Base-by-base conservation (phyloP, 139 green algal genomes). In the Spirogloea muscicola region DNA sequence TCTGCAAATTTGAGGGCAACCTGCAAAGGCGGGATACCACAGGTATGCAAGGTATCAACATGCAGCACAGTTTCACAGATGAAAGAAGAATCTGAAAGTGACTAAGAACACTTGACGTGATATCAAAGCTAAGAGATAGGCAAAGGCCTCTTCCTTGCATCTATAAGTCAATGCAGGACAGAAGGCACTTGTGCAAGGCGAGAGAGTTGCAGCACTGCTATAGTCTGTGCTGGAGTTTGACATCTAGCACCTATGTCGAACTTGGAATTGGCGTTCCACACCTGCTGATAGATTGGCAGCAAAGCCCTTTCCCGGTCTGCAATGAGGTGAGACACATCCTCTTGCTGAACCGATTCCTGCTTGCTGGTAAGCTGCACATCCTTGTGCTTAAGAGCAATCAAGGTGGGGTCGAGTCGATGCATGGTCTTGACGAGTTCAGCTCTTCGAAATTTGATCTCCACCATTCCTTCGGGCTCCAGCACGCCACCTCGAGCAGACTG, bases 391-490 rank as follows among this genome's bases (percentile, higher is more conserved):
- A 76, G 39, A n/a, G 43, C 40, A 0, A 40, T 5, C 49, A 96
- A 85, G 36, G 84, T 70, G 0, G 90, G 86, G 72, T 97, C 92
- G 10, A 96, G 63, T 69, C 91, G 87, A 72, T 93, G 87, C 91
- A 98, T 97, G 41, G 88, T 84, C 9, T 79, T 66, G 0, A 94
- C 38, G 31, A 98, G 84, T 62, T 97, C 91, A 0, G 79, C 71
- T 2, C 60, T 68, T 5, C 91, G 79, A 88, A 94, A 98, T 86
- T 99, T 99, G 83, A 99, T 98, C 83, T 98, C 95, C 42, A 97
- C 92, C 49, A 98, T 87, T 34, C 93, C 95, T 72, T 97, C 91
- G 0, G 95, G 91, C 86, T 99, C 95, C 49, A 99, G 86, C 34
- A 99, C 93, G 6, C 88, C 92, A 4, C 94, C 95, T 1, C 93